Percentiles rank a stretch among this genome's conserved stretches.
Evolutionary conservation across 164 flowering plant species (phyloP).

Genomic region (Piper longum): DNA sequence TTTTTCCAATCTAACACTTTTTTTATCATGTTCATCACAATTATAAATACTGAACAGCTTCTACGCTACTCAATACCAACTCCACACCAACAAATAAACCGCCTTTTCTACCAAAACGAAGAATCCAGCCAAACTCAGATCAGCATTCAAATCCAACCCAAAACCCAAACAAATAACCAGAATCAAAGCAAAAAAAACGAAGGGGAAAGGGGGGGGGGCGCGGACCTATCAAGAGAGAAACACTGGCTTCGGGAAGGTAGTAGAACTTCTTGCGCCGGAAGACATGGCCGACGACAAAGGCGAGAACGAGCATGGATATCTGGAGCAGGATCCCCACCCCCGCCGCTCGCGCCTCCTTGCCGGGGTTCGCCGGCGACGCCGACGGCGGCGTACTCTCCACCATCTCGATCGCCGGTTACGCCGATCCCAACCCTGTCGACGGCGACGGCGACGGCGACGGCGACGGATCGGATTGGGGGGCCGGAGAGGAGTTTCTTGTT

Average conservation of each 20-base stretch:
- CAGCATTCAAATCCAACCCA: neutral
- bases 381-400: conserved; percentile 38
- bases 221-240: conserved; percentile 87
- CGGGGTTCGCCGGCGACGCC: conserved; percentile 33
- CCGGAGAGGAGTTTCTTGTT: too few relatives aligned
- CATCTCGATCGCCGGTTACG: conserved; percentile 5
- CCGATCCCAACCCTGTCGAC: too few relatives aligned
- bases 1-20: too few relatives aligned
- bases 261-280: conserved; percentile 83
- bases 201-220: too few relatives aligned
- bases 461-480: neutral
- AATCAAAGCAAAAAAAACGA: neutral
- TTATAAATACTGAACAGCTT: too few relatives aligned
- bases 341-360: conserved; percentile 91
- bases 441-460: neutral
- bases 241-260: conserved; percentile 96
- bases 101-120: neutral
- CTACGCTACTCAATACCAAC: too few relatives aligned
- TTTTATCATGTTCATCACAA: too few relatives aligned
- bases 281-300: conserved; percentile 92
- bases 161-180: neutral
- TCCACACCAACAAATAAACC: too few relatives aligned
- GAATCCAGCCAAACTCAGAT: neutral
- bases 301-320: conserved; percentile 98
- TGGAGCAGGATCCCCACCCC: conserved; percentile 95